Conservation (phyloP, 192 early-diverging fungal genomes). For the Coemansia sp. region DNA sequence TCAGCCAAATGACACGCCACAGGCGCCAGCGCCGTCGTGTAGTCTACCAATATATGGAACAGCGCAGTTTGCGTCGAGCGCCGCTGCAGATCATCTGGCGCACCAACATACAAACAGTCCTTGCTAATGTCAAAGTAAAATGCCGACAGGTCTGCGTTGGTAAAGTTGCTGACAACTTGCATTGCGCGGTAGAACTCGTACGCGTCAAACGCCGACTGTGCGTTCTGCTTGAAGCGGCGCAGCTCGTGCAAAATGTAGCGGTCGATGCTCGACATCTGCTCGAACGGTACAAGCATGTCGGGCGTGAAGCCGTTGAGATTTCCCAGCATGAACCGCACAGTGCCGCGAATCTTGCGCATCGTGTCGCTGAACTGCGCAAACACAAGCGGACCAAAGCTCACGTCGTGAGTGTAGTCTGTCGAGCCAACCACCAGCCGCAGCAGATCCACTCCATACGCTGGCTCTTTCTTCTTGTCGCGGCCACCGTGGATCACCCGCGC, state of each 20-base stretch:
- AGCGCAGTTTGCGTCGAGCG: slow-evolving; percentile 66
- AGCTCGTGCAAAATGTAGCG: slow-evolving; percentile 63
- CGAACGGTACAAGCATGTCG: slow-evolving; percentile 51
- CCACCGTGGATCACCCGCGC: slow-evolving; percentile 66
- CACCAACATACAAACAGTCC: slow-evolving; percentile 70
- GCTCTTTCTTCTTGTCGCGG: slow-evolving; percentile 65
- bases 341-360: slow-evolving; percentile 74
- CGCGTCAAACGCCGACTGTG: slow-evolving; percentile 59
- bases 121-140: slow-evolving; percentile 83
- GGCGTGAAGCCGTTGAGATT: slow-evolving; percentile 63
- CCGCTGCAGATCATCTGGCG: slow-evolving; percentile 41
- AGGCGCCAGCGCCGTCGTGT: slow-evolving; percentile 64
- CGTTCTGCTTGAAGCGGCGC: slow-evolving; percentile 58
- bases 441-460: slow-evolving; percentile 73
- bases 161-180: slow-evolving; percentile 66
- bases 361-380: slow-evolving; percentile 65
- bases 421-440: slow-evolving; percentile 75
- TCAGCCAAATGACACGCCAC: slow-evolving; percentile 67
- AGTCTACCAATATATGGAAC: slow-evolving; percentile 63
- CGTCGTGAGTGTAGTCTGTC: slow-evolving; percentile 73
- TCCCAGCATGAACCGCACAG: slow-evolving; percentile 74
- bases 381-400: slow-evolving; percentile 66
- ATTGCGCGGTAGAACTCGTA: slow-evolving; percentile 66
- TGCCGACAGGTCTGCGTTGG: slow-evolving; percentile 64
- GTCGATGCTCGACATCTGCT: slow-evolving; percentile 53